Base-by-base conservation (phyloP, 225 moss, liverwort and hornwort species). In the Polytrichum commune region DNA sequence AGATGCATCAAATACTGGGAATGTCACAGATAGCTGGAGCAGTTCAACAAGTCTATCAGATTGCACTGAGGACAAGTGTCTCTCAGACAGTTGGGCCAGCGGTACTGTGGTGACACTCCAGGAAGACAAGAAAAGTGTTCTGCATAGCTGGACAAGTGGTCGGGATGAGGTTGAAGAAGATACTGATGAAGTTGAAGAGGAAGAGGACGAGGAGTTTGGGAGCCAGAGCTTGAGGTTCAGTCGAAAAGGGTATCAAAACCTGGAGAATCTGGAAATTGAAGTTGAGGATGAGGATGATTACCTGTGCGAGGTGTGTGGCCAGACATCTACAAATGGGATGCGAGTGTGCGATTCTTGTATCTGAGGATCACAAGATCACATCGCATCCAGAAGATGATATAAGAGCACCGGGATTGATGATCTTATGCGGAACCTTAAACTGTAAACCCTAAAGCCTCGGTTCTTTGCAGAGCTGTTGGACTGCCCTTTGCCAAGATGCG, bases 81-180 rank as follows among this genome's bases (percentile, higher is more conserved):
- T 33, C 29, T 46, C 29, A 30, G 28, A 28, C 18, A n/a, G 22
- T 30, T 71, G 22, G 35, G 24, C 8, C 24, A 29, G 71, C 6
- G 60, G 19, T 5, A 46, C 18, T 22, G 61, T 29, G 6, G 28
- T 33, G 18, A 22, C 65, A 1, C 19, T 65, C n/a, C 26, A 68
- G 28, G 5, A 29, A 20, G 61, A 63, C 18, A 62, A 38, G 5
- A 71, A 62, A 9, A 53, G 38, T 62, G 71, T 62, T 33, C 54
- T 53, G 28, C 54, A 63, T 54, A 73, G 72, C 64, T 73, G 72
- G 72, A 73, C 54, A 28, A 54, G 72, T 64, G 72, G 64, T 10
- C 25, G 27, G 33, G 72, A 63, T 1, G 62, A 63, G 29, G 27
- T 27, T 6, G 27, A 54, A 20, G 64, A 27, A 27, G 24, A 25